Base-by-base conservation (phyloP, 371 early-diverging fungal species). In the Dipsacomyces acuminosporus region DNA sequence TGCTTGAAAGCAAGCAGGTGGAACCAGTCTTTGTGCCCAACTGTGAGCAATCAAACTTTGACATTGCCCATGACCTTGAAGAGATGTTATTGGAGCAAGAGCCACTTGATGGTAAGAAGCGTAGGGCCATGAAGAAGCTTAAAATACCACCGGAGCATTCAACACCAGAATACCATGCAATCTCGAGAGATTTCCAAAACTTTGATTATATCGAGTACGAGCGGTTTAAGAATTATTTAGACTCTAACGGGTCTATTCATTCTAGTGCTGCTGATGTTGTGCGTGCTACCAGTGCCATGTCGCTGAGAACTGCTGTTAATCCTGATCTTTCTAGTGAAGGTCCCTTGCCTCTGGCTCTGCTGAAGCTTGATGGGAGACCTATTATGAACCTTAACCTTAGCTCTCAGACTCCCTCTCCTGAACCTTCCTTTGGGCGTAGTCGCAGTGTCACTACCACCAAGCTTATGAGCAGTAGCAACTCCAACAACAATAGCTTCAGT, bases 11-110 rank as follows among this genome's bases (percentile, higher is more conserved):
- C 20, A 72, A 56, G 52, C 62, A 71, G 61, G 18, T 77, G 8
- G 56, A 48, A 19, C 85, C 88, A 18, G 80, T 80, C 2, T 87
- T 84, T 71, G 72, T 56, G 30, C 75, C 75, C 18, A 58, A 51
- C 43, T 48, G 80, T 30, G 83, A 88, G 42, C 79, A 78, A 34
- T 78, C 83, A 48, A 89, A 90, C 50, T 97, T 96, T 77, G 96
- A 97, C 73, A 87, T 91, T 2, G 90, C 91, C 3, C 88, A 91
- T 72, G 96, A 96, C 54, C 70, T 95, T 24, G 95, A 96, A 50
- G 95, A 97, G 54, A 74, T 93, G 30, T 65, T 94, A 30, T 74
- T 93, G 24, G 96, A 94, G 59, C 89, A 92, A 23, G 86, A 88
- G 48, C 88, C 91, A 3, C 74, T 95, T 24, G 75, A 66, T 2